Evolutionary conservation across 148 eudicot species (phyloP).

Genomic region (Beta vulgaris): DNA sequence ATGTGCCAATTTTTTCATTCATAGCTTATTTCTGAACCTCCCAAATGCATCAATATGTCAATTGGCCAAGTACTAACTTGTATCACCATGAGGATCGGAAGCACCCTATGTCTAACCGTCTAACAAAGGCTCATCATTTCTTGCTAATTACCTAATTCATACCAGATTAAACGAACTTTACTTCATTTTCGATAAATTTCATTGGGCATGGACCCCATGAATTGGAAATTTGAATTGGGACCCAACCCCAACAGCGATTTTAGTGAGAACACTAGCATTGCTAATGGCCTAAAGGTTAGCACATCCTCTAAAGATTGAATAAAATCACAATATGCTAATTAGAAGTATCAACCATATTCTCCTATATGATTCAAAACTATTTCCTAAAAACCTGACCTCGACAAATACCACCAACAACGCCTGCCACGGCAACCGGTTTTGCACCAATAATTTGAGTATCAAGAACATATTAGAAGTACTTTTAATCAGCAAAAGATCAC

Average conservation of each 20-base stretch:
- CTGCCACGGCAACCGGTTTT: background rate
- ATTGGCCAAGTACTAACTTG: background rate
- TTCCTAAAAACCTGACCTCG: background rate
- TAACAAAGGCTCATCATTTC: too few species aligned
- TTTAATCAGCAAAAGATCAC: too few species aligned
- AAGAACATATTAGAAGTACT: too few species aligned
- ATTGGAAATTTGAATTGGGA: too few species aligned
- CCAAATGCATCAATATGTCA: background rate
- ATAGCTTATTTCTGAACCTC: background rate
- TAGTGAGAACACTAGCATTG: background rate
- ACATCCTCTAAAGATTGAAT: background rate
- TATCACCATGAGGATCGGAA: background rate
- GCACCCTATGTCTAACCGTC: background rate
- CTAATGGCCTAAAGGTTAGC: background rate
- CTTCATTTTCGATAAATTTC: too few species aligned
- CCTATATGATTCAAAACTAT: background rate
- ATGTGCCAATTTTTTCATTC: background rate
- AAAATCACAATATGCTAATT: background rate
- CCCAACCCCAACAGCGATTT: background rate
- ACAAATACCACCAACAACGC: background rate
- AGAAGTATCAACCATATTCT: background rate
- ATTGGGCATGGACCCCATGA: too few species aligned
- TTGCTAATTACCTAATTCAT: background rate
- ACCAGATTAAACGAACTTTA: background rate
- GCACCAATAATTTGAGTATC: too few species aligned